Evolutionary conservation across 306 rosid species (phyloP).

Genomic region (Cucumis cinereus): DNA sequence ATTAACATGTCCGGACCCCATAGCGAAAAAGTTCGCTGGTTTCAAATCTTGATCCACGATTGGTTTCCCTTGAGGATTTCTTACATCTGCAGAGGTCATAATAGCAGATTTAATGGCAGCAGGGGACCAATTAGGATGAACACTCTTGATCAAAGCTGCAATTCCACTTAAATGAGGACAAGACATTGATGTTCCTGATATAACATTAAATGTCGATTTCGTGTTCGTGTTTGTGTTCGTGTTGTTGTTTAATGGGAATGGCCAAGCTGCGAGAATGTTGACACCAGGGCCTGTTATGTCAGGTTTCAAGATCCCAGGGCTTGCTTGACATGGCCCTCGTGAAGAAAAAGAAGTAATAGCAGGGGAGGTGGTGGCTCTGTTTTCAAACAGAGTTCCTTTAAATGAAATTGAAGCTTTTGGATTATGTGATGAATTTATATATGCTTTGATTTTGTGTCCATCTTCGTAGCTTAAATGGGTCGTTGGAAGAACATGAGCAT

Average conservation of each 20-base stretch:
- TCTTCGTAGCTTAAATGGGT: background rate
- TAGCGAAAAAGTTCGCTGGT: background rate
- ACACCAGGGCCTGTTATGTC: constrained; percentile 10
- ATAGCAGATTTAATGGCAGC: constrained; percentile 9
- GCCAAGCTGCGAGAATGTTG: constrained; percentile 10
- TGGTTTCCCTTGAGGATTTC: background rate
- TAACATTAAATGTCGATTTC: background rate
- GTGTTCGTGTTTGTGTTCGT: background rate
- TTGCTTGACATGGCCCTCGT: background rate
- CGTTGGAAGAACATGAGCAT: constrained; percentile 8
- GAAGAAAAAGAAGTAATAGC: constrained; percentile 5
- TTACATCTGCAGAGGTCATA: background rate
- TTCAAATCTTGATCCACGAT: background rate
- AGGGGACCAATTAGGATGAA: constrained; percentile 4
- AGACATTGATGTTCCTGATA: constrained; percentile 9
- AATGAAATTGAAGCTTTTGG: constrained; percentile 3
- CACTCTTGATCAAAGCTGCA: background rate
- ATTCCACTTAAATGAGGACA: constrained; percentile 9
- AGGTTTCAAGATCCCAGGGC: constrained; percentile 7
- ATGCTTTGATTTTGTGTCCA: constrained; percentile 1
- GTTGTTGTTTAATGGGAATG: constrained; percentile 4
- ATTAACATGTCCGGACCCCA: constrained; percentile 5
- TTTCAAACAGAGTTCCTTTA: background rate
- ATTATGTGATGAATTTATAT: background rate
- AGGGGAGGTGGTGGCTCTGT: background rate